Percentiles rank a stretch among this genome's conserved stretches.
phyloP scores from a whole-genome alignment of 2,329 filamentous ascomycete species.

The Calonectria honghensis region DNA sequence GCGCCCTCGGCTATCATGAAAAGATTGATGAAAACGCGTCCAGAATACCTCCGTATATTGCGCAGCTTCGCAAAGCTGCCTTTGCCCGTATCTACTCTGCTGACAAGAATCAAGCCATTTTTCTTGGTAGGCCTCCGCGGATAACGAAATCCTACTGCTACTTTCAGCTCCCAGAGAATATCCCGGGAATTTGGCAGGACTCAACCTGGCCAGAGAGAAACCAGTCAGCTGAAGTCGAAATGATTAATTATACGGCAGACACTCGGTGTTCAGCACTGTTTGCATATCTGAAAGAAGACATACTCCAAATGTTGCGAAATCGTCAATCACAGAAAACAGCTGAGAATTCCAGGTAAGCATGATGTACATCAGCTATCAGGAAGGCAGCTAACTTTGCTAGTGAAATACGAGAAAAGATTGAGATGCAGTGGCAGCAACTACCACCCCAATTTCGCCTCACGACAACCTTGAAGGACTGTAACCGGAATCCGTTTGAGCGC shows the following conservation, averaged over 20 bases:
- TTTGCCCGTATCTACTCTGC: constrained; percentile 66
- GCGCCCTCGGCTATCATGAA: constrained; percentile 68
- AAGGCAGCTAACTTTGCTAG: background rate
- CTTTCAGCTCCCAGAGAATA: constrained; percentile 33
- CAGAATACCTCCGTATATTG: constrained; percentile 60
- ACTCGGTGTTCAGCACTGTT: constrained; percentile 41
- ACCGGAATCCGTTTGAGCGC: constrained; percentile 26
- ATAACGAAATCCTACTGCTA: constrained; percentile 51
- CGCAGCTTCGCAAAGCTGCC: constrained; percentile 61
- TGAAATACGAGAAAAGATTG: constrained; percentile 31
- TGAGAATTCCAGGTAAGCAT: constrained; percentile 12
- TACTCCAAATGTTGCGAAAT: constrained; percentile 37
- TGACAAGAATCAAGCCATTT: constrained; percentile 62
- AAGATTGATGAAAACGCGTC: constrained; percentile 49
- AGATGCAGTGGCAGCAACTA: constrained; percentile 42
- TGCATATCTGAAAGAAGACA: constrained; percentile 43
- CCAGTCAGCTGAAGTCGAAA: constrained; percentile 6
- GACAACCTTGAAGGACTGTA: constrained; percentile 35
- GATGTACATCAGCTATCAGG: background rate
- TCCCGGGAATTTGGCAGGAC: constrained; percentile 18
- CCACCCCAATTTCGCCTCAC: constrained; percentile 36
- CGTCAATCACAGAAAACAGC: constrained; percentile 9
- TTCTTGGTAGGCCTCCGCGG: constrained; percentile 68
- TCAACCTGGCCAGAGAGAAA: background rate
- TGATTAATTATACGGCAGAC: constrained; percentile 42